phyloP scores from a whole-genome alignment of 257 asterid species.

The Forsythia suspensa region DNA sequence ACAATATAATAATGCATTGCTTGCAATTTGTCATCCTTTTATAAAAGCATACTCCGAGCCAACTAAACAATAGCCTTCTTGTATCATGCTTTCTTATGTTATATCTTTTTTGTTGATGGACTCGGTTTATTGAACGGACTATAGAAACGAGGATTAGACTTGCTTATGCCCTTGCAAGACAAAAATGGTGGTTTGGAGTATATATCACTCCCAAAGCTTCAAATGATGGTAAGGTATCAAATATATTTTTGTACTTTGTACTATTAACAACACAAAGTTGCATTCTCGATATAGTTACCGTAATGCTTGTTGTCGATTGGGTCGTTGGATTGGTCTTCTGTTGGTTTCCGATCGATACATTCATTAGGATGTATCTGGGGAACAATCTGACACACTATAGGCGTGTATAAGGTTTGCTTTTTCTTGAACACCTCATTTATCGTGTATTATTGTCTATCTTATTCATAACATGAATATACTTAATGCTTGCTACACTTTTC shows the following conservation, averaged over 20 bases:
- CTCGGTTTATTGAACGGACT: slow-evolving; percentile 60
- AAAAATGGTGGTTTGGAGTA: slow-evolving; percentile 99
- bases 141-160: slow-evolving; percentile 89
- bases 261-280: slow-evolving; percentile 7
- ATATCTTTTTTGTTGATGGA: slow-evolving; percentile 32
- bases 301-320: slow-evolving; percentile 65
- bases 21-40: neutral
- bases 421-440: slow-evolving; percentile 20
- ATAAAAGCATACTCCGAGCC: neutral
- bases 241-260: slow-evolving; percentile 18
- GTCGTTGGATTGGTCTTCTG: slow-evolving; percentile 97
- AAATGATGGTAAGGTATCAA: slow-evolving; percentile 64
- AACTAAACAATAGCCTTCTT: slow-evolving; percentile 3
- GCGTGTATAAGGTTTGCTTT: slow-evolving; percentile 82
- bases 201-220: slow-evolving; percentile 86
- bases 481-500: neutral
- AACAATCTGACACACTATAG: slow-evolving; percentile 95
- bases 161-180: slow-evolving; percentile 93
- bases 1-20: neutral
- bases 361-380: slow-evolving; percentile 82
- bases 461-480: neutral
- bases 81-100: slow-evolving; percentile 9
- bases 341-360: slow-evolving; percentile 86
- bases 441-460: slow-evolving; percentile 3
- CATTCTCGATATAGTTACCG: slow-evolving; percentile 36